phyloP scores from a whole-genome alignment of 805 yeast genomes.

The Metschnikowia picachoensis region DNA sequence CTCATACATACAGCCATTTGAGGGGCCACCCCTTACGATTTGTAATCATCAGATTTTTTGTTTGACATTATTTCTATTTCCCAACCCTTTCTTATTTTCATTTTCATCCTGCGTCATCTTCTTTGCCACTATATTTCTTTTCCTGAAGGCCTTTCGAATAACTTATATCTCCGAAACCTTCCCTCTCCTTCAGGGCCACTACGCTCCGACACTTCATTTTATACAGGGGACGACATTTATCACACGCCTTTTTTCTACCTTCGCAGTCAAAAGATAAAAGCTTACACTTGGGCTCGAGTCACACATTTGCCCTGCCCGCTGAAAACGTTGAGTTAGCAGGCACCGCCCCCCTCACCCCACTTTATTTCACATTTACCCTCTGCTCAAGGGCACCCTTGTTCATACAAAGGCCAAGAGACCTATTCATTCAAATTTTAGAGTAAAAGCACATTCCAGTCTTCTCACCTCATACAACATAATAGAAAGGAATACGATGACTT shows the following conservation, averaged over 20 bases:
- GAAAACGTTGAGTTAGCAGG: not conserved
- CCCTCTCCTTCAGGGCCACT: not conserved
- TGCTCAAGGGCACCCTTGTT: no score
- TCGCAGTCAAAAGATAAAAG: no score
- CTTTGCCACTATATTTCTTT: not conserved
- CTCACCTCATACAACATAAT: not conserved
- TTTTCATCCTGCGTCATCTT: not conserved
- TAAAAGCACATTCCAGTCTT: no score
- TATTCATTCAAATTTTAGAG: no score
- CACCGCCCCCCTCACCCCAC: constrained; percentile 1
- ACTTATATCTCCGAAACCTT: no score
- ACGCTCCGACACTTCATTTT: not conserved
- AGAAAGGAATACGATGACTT: constrained; percentile 20
- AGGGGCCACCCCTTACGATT: constrained; percentile 1
- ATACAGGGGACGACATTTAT: not conserved
- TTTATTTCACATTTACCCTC: no score
- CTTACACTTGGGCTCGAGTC: no score
- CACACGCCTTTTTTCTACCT: constrained; percentile 3
- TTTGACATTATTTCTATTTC: not conserved
- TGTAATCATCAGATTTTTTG: not conserved
- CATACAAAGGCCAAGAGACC: not conserved
- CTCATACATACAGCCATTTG: not conserved
- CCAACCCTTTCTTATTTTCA: not conserved
- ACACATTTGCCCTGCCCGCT: no score
- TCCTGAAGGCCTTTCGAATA: not conserved